Evolutionary conservation across 129 eudicot species (phyloP).

Genomic region (Sambucus nigra): DNA sequence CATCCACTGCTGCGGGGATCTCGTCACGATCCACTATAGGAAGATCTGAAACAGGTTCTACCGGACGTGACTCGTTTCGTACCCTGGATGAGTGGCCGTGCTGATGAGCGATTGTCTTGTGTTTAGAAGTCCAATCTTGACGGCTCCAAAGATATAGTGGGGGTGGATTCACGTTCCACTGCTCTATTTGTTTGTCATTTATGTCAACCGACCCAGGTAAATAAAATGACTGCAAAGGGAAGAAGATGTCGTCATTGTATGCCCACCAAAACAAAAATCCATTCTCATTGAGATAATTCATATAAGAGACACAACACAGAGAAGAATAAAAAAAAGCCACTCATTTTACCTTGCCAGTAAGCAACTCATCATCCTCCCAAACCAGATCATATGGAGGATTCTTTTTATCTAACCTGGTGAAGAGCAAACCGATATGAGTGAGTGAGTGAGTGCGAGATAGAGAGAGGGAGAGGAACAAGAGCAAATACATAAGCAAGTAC

Average conservation of each 20-base stretch:
- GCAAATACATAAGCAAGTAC: slow-evolving; percentile 16
- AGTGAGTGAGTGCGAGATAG: no score
- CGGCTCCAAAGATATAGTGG: slow-evolving; percentile 85
- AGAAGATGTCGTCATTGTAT: not conserved
- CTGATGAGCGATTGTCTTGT: slow-evolving; percentile 48
- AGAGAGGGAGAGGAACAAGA: not conserved
- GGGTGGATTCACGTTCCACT: slow-evolving; percentile 59
- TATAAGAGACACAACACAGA: not conserved
- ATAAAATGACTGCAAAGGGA: slow-evolving; percentile 62
- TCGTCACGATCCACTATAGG: slow-evolving; percentile 10
- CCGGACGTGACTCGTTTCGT: slow-evolving; percentile 1
- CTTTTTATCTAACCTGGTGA: slow-evolving; percentile 54
- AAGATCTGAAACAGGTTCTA: slow-evolving; percentile 8
- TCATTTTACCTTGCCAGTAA: slow-evolving; percentile 52
- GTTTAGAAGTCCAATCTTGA: slow-evolving; percentile 46
- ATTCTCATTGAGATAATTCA: not conserved
- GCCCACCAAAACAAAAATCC: not conserved
- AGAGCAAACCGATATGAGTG: slow-evolving; percentile 8
- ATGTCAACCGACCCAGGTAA: slow-evolving; percentile 80
- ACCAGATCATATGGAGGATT: slow-evolving; percentile 45
- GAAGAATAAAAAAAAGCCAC: no score
- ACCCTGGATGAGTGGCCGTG: slow-evolving; percentile 39
- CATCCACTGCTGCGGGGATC: not conserved
- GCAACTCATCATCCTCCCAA: slow-evolving; percentile 64
- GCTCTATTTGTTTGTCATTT: slow-evolving; percentile 65